Base-by-base conservation (phyloP, 2,329 filamentous ascomycete species). In the Alternaria panax region DNA sequence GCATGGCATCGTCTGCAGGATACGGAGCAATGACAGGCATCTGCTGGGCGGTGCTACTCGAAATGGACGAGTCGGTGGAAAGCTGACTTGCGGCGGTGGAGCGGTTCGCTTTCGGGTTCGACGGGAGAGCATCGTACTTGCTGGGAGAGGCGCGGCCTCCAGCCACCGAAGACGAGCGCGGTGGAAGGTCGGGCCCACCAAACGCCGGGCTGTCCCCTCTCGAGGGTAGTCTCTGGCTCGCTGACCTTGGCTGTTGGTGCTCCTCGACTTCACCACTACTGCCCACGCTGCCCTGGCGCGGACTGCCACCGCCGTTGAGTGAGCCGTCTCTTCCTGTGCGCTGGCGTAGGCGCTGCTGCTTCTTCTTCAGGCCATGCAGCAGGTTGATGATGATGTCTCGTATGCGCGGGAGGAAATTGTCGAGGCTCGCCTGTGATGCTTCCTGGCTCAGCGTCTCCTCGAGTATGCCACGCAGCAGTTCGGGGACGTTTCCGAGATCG, bases 351-450 rank as follows among this genome's bases (percentile, higher is more conserved):
- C 93, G 92, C 74, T 96, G 93, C 76, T 99, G 95, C 78, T 99
- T 99, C 79, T 94, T 90, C 82, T 99, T 99, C 64, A 99, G 81
- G 2, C 95, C 95, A 76, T 99, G 95, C 8, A 99, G 86, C 28
- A 99, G 84, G 75, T 96, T 97, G 79, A 99, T 98, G 75, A 99
- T 99, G 72, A 99, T 99, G 78, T 99, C 95, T 70, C 95, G 89
- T 77, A 99, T 99, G 59, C 91, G 88, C 1, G 95, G 95, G 30
- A 99, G 83, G 77, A 96, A 99, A 76, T 91, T 91, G 77, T 99
- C 95, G 61, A 99, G 84, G 78, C 93, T 97, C 75, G 96, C 90
- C 50, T 93, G 89, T 69, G 92, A 97, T 5, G 95, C 95, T 80
- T 98, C 93, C 75, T 99, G 95, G 78, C 94, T 98, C 34, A 99